Percentiles rank a stretch among this genome's conserved stretches.
These are phyloP conservation scores for Mortierella alpina DNA, from an alignment of 192 early-diverging fungal species.

Conservation along the genomic window DNA sequence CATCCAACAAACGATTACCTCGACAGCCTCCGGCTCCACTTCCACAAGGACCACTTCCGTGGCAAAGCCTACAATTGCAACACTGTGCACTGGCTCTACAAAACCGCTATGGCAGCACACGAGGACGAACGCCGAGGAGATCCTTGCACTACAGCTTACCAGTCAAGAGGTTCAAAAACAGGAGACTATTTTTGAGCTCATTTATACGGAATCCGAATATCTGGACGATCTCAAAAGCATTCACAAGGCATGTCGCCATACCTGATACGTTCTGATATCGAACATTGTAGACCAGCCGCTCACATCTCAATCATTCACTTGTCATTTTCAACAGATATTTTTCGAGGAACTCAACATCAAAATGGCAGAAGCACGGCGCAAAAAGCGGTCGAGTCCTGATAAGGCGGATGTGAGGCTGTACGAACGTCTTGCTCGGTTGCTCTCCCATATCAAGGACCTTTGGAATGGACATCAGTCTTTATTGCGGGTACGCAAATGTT, in stretches of 20 bases:
- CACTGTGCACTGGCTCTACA: background rate
- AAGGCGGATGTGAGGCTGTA: conserved; percentile 40
- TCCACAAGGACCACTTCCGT: background rate
- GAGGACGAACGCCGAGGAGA: conserved; percentile 35
- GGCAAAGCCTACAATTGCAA: background rate
- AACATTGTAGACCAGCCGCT: background rate
- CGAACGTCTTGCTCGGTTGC: conserved; percentile 33
- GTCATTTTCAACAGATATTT: conserved; percentile 23
- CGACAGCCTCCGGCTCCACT: background rate
- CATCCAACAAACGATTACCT: background rate
- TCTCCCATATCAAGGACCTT: conserved; percentile 47
- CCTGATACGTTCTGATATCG: background rate
- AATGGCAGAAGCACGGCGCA: conserved; percentile 43
- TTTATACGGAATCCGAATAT: conserved; percentile 49
- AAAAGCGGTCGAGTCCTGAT: conserved; percentile 38
- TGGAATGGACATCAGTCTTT: conserved; percentile 51
- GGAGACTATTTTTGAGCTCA: conserved; percentile 52
- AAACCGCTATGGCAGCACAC: conserved; percentile 50
- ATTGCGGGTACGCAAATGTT: conserved; percentile 12
- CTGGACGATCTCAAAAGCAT: conserved; percentile 49
- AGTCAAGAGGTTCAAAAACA: conserved; percentile 43
- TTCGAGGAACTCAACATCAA: conserved; percentile 49
- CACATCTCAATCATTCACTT: background rate
- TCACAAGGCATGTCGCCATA: conserved; percentile 23
- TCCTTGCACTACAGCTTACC: conserved; percentile 18